These are phyloP conservation scores for Diaporthe eres DNA, from an alignment of 2,329 filamentous ascomycete species.

Conservation along the genomic window DNA sequence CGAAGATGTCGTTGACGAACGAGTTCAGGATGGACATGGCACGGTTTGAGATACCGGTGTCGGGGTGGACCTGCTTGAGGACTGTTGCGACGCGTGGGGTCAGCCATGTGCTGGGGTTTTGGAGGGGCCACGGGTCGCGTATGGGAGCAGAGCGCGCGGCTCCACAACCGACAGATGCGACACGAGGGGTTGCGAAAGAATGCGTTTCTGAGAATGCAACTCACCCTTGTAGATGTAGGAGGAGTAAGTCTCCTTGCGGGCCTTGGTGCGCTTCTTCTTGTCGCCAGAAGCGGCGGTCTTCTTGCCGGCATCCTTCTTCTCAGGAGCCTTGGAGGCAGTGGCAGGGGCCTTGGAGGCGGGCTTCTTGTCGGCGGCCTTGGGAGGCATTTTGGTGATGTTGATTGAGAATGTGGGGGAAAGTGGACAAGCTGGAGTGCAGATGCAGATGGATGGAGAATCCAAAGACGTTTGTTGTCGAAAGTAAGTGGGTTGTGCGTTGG, in stretches of 20 bases:
- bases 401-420: slow-evolving; percentile 20
- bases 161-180: slow-evolving; percentile 15
- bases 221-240: slow-evolving; percentile 99
- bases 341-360: slow-evolving; percentile 96
- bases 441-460: slow-evolving; percentile 45
- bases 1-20: slow-evolving; percentile 99
- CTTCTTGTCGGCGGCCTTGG: slow-evolving; percentile 99
- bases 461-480: slow-evolving; percentile 44
- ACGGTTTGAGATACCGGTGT: slow-evolving; percentile 99
- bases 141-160: slow-evolving; percentile 3
- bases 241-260: slow-evolving; percentile 99
- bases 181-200: slow-evolving; percentile 38
- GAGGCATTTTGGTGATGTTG: slow-evolving; percentile 81
- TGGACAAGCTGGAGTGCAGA: slow-evolving; percentile 42
- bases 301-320: slow-evolving; percentile 99
- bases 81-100: slow-evolving; percentile 68
- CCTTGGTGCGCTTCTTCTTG: slow-evolving; percentile 99
- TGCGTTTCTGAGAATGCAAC: slow-evolving; percentile 51
- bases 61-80: slow-evolving; percentile 99
- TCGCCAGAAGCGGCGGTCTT: slow-evolving; percentile 97
- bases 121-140: slow-evolving; percentile 17
- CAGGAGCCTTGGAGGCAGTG: slow-evolving; percentile 76
- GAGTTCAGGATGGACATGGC: slow-evolving; percentile 99
- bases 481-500: slow-evolving; percentile 51
- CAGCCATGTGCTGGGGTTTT: slow-evolving; percentile 45